Base-by-base conservation (phyloP, 345 rosid species). In the Microcos paniculata region DNA sequence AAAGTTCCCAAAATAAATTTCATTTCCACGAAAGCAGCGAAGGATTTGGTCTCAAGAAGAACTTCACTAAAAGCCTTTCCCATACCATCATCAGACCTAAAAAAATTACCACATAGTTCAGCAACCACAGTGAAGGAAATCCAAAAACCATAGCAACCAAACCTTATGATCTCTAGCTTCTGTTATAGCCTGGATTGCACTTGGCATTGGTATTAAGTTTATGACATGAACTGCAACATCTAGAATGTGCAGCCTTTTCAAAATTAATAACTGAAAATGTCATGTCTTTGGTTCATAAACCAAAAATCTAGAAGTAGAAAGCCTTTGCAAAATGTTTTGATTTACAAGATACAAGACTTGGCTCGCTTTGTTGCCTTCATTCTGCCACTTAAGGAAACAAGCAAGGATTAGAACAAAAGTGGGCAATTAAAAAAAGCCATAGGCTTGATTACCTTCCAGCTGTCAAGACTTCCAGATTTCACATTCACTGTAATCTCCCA, bases 371-470 rank as follows among this genome's bases (percentile, higher is more conserved):
- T 13, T 65, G 33, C 51, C 19, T 21, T 21, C 51, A 21, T 63
- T 65, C 52, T 64, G 51, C 51, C 8, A 40, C 19, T 21, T 59
- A 21, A 42, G 1, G 52, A 24, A 48, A 46, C n/a, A 65, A 35
- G 31, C 51, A 14, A 51, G 66, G 9, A 48, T 10, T 24, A 40
- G 1, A 31, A 30, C 6, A 35, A 55, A 33, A 52, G 0, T 45
- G 70, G 70, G 19, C 46, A 80, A 8, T 71, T 26, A 51, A 69
- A 71, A 72, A 57, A 59, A 10, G 59, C 53, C 76, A 75, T 56
- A 35, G n/a, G 64, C 21, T 79, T 65, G 57, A 66, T 70, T 79
- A 96, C 99, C 97, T 90, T 88, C 99, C 99, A 96, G 84, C 88
- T 78, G 78, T 92, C 91, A 74, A 93, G 61, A 70, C 80, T 77